A percentile compares a stretch with the other conserved stretches of the same genome.
Conservation (phyloP, 2,329 filamentous ascomycete species). For the Aspergillus sp. region DNA sequence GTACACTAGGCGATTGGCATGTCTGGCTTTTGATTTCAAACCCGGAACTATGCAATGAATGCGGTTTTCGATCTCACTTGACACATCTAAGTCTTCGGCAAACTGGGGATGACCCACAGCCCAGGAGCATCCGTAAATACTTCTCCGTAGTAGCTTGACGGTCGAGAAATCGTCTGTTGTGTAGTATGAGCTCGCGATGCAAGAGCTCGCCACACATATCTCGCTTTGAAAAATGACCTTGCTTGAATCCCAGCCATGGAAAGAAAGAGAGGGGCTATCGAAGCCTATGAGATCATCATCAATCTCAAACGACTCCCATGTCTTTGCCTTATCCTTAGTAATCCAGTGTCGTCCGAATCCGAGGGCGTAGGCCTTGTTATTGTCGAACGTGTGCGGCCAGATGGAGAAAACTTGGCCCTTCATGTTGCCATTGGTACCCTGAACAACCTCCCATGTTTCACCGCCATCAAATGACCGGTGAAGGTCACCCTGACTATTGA, state of each 20-base stretch:
- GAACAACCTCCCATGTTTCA: slow-evolving; percentile 64
- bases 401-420: slow-evolving; percentile 52
- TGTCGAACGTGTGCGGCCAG: slow-evolving; percentile 72
- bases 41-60: slow-evolving; percentile 78
- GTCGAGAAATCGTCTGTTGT: slow-evolving; percentile 81
- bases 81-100: slow-evolving; percentile 46
- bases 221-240: slow-evolving; percentile 81
- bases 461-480: slow-evolving; percentile 81
- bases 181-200: slow-evolving; percentile 62
- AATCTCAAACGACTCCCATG: slow-evolving; percentile 71
- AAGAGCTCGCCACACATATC: slow-evolving; percentile 61
- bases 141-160: slow-evolving; percentile 59
- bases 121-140: slow-evolving; percentile 79
- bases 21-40: slow-evolving; percentile 63
- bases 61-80: slow-evolving; percentile 62
- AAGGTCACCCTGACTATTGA: slow-evolving; percentile 66
- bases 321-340: slow-evolving; percentile 76
- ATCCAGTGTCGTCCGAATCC: slow-evolving; percentile 73
- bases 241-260: slow-evolving; percentile 77
- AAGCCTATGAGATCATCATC: slow-evolving; percentile 54
- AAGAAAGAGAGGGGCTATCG: slow-evolving; percentile 55
- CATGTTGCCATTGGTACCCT: slow-evolving; percentile 55
- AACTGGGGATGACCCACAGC: slow-evolving; percentile 74
- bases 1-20: slow-evolving; percentile 72
- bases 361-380: slow-evolving; percentile 73